Conservation (phyloP, 2,329 filamentous ascomycete species). For the Pleochaeta shiraiana region DNA sequence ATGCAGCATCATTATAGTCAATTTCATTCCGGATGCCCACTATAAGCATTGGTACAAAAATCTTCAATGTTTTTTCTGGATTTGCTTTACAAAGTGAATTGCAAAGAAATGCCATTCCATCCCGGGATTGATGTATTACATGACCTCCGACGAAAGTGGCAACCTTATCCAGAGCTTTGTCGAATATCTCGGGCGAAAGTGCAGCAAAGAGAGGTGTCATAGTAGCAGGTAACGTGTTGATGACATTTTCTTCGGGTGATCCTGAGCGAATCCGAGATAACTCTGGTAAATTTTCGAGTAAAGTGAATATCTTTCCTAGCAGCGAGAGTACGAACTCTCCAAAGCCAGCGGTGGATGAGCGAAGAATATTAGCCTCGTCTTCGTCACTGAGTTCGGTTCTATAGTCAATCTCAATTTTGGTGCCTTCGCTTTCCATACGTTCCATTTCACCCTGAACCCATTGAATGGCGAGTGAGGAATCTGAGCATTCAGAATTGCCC, state of each 20-base stretch:
- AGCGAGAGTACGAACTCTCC: constrained; percentile 83
- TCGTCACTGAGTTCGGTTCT: constrained; percentile 59
- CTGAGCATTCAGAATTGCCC: constrained; percentile 43
- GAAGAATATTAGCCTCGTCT: constrained; percentile 68
- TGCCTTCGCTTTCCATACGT: constrained; percentile 73
- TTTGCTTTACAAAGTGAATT: constrained; percentile 93
- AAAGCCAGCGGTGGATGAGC: constrained; percentile 86
- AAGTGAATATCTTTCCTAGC: constrained; percentile 81
- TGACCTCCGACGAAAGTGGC: constrained; percentile 80
- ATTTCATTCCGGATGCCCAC: constrained; percentile 91
- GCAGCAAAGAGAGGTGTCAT: constrained; percentile 79
- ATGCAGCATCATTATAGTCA: constrained; percentile 87
- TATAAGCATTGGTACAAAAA: constrained; percentile 76
- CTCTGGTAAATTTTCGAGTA: constrained; percentile 89
- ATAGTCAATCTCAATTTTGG: constrained; percentile 72
- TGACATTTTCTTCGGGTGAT: constrained; percentile 89
- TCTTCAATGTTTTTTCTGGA: constrained; percentile 77
- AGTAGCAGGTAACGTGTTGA: constrained; percentile 83
- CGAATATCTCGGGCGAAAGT: constrained; percentile 80
- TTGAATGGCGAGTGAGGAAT: constrained; percentile 59
- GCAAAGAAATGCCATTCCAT: constrained; percentile 97
- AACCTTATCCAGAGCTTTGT: constrained; percentile 78
- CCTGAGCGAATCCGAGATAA: constrained; percentile 69
- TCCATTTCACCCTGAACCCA: constrained; percentile 95
- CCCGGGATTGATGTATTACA: constrained; percentile 88